Evolutionary conservation across 257 asterid species (phyloP), one percentile per base, ranked within the genome.

Genomic region (Solanum sejunctum): DNA sequence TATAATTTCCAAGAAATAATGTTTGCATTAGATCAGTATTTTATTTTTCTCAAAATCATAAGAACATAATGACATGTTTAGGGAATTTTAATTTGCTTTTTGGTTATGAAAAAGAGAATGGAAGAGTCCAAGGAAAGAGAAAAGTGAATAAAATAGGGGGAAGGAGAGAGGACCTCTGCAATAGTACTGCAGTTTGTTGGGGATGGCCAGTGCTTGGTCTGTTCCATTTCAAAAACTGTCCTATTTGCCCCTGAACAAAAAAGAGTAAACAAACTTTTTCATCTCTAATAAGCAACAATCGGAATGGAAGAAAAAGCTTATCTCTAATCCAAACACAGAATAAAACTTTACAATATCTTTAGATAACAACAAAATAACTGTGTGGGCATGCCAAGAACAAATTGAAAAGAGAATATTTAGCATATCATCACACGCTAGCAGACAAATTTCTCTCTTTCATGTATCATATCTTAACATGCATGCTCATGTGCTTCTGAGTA

Each of bases 1-100:
- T 90, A 85, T 95, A 92, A 91, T 94, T 95, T 95, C 98, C 98
- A 94, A 94, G 95, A 91, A 90, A 90, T 89, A 78, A 85, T 87
- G 89, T 43, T 85, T 86, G 10, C 3, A 43, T 70, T 83, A 45
- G 70, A 64, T 28, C 32, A 28, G 16, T 58, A 64, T 41, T 64
- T n/a, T 61, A 12, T 36, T 41, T 17, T 49, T 56, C 55, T 3
- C 32, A 43, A 13, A 86, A 86, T 89, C 89, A 90, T 87, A 77
- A 13, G 72, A 58, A 63, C 84, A 55, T 51, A 78, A 78, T 78
- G 82, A 16, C 26, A 54, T 78, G 64, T 26, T 78, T 78, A 52
- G 21, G 43, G 64, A 52, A 84, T 67, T 66, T 63, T 85, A 87
- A 85, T 83, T 36, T 36, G 2, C 72, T 18, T 80, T 81, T 52